Evolutionary conservation across 2,329 filamentous ascomycete species (phyloP), one percentile per base, ranked within the genome.

Genomic region (Trichoderma koningiopsis): DNA sequence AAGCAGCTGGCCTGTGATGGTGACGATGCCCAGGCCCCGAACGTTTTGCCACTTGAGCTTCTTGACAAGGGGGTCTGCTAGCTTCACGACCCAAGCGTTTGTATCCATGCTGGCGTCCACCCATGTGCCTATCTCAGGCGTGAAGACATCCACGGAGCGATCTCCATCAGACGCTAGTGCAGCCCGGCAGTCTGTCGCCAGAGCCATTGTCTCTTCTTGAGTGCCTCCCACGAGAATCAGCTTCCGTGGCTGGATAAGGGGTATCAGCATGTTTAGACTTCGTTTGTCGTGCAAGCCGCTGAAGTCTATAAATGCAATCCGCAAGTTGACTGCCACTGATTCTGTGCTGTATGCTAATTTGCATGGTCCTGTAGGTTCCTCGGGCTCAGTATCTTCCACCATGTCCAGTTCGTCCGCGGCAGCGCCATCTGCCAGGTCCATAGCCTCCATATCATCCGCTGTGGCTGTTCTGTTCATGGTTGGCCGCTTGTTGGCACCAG

Each of bases 91-190:
- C 96, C 96, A 99, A 4, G 96, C 94, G 77, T 98, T 97, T 5
- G 95, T 98, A 78, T 99, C 96, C 53, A 98, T 95, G 76, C 94
- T 97, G 14, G 95, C 96, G 79, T 99, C 91, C 53, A 99, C 86
- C 16, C 85, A 83, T 40, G 86, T 83, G 29, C 94, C 94, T n/a
- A 92, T 83, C 11, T 83, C 80, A 1, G 96, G 96, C 0, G 93
- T 94, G 77, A 95, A 95, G 5, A 99, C 92, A 72, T 94, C 90
- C 43, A 89, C 86, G 22, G 84, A 81, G 57, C 82, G 80, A 47
- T 85, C 83, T 53, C 82, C 82, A 6, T 83, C 82, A 14, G 78
- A 80, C n/a, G 81, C 81, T 37, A 90, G 81, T 0, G 94, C 83
- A 74, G 89, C 89, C 70, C 90, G 88, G 79, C 93, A 97, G 79